Conservation (phyloP, 2,329 filamentous ascomycete genomes). For the Colletotrichum sp. region DNA sequence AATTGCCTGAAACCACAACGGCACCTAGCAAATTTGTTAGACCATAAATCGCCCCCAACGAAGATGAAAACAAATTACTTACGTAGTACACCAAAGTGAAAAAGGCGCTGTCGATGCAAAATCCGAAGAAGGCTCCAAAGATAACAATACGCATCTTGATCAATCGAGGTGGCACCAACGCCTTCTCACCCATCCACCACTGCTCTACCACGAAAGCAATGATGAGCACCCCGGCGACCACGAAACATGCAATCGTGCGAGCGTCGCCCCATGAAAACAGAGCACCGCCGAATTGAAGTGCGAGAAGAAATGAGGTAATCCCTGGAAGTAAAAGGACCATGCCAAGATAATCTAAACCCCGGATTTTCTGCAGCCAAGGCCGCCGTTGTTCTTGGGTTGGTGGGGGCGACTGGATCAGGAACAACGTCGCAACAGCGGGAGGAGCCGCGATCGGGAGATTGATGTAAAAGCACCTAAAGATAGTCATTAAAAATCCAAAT, state of each 20-base stretch:
- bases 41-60: neutral
- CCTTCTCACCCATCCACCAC: conserved; percentile 33
- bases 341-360: conserved; percentile 23
- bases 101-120: conserved; percentile 17
- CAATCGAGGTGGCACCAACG: conserved; percentile 40
- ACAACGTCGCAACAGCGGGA: conserved; percentile 28
- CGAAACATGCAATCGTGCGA: conserved; percentile 31
- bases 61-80: neutral
- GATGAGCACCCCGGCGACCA: conserved; percentile 30
- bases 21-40: conserved; percentile 22
- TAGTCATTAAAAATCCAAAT: neutral
- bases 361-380: conserved; percentile 19
- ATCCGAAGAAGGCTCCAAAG: conserved; percentile 26
- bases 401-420: conserved; percentile 15
- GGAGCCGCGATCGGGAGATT: conserved; percentile 31
- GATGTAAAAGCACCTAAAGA: conserved; percentile 26
- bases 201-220: conserved; percentile 34
- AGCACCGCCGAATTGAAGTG: conserved; percentile 46
- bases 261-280: conserved; percentile 33
- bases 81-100: conserved; percentile 11
- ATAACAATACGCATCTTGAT: conserved; percentile 34
- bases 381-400: conserved; percentile 7
- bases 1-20: conserved; percentile 39
- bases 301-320: conserved; percentile 44
- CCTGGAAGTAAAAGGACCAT: conserved; percentile 23